phyloP scores from a whole-genome alignment of 805 yeast species.

The Metschnikowia koreensis region DNA sequence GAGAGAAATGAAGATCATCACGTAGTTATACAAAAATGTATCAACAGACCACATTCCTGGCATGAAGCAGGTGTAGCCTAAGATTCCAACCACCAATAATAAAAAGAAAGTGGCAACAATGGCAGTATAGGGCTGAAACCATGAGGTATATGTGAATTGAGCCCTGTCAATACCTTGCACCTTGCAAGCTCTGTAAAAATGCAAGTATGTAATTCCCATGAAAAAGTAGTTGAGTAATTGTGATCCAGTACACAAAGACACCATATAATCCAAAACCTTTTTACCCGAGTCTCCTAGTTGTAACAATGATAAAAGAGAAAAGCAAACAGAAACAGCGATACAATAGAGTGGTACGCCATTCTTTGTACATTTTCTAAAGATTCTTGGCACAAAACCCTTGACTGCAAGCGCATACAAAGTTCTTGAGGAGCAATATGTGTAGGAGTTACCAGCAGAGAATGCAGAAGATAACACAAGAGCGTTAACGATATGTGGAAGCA shows the following conservation, averaged over 20 bases:
- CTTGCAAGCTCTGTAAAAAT: slow-evolving; percentile 22
- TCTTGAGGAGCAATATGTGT: slow-evolving; percentile 22
- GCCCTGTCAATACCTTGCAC: slow-evolving; percentile 31
- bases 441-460: slow-evolving; percentile 22
- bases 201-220: slow-evolving; percentile 21
- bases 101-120: slow-evolving; percentile 30
- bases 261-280: slow-evolving; percentile 21
- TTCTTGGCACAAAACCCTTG: slow-evolving; percentile 20
- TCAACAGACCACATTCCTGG: slow-evolving; percentile 64
- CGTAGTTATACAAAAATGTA: slow-evolving; percentile 64
- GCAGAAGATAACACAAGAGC: slow-evolving; percentile 19
- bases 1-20: slow-evolving; percentile 57
- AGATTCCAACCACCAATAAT: slow-evolving; percentile 49
- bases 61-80: slow-evolving; percentile 69
- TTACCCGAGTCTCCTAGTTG: slow-evolving; percentile 18
- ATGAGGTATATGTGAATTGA: slow-evolving; percentile 40
- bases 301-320: slow-evolving; percentile 21
- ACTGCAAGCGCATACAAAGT: slow-evolving; percentile 19
- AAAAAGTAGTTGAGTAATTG: slow-evolving; percentile 21
- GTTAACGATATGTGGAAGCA: slow-evolving; percentile 20
- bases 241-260: slow-evolving; percentile 22
- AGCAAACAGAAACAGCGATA: slow-evolving; percentile 18
- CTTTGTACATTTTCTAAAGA: slow-evolving; percentile 17
- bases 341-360: slow-evolving; percentile 21
- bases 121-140: slow-evolving; percentile 44